Conservation (phyloP, 2,329 filamentous ascomycete genomes). For the Aspergillaceae sp. region DNA sequence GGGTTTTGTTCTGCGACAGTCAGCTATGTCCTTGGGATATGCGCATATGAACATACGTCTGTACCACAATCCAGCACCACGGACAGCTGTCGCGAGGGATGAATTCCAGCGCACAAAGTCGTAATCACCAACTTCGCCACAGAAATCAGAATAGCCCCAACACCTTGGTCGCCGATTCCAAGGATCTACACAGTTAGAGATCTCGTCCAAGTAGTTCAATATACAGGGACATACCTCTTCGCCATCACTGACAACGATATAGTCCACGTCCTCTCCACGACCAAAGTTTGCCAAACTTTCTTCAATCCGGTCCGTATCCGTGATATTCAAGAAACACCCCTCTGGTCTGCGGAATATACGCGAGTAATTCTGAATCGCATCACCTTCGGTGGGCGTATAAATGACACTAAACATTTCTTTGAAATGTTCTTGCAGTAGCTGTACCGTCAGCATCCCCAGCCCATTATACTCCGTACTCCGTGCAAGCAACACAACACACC, state of each 20-base stretch:
- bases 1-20: slow-evolving; percentile 51
- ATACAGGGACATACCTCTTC: slow-evolving; percentile 33
- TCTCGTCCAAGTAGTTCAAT: not conserved
- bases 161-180: slow-evolving; percentile 82
- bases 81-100: slow-evolving; percentile 67
- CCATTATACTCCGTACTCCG: not conserved
- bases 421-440: slow-evolving; percentile 68
- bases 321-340: slow-evolving; percentile 71
- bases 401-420: slow-evolving; percentile 87
- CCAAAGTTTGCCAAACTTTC: slow-evolving; percentile 62
- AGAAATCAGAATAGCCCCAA: slow-evolving; percentile 75
- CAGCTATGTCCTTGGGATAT: not conserved
- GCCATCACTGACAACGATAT: slow-evolving; percentile 75
- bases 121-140: slow-evolving; percentile 75
- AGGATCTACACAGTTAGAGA: slow-evolving; percentile 54
- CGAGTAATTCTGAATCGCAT: slow-evolving; percentile 80
- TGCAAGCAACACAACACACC: slow-evolving; percentile 35
- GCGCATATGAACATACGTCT: slow-evolving; percentile 38
- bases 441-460: not conserved
- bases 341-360: slow-evolving; percentile 67
- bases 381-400: slow-evolving; percentile 83
- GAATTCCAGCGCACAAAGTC: slow-evolving; percentile 78
- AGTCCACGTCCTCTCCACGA: slow-evolving; percentile 65
- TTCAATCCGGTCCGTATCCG: slow-evolving; percentile 57
- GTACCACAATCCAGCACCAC: slow-evolving; percentile 83